A percentile compares a stretch with the other conserved stretches of the same genome.
These are phyloP conservation scores for Pneumocystis jirovecii DNA, from an alignment of 1,139 yeast species.

Conservation along the genomic window DNA sequence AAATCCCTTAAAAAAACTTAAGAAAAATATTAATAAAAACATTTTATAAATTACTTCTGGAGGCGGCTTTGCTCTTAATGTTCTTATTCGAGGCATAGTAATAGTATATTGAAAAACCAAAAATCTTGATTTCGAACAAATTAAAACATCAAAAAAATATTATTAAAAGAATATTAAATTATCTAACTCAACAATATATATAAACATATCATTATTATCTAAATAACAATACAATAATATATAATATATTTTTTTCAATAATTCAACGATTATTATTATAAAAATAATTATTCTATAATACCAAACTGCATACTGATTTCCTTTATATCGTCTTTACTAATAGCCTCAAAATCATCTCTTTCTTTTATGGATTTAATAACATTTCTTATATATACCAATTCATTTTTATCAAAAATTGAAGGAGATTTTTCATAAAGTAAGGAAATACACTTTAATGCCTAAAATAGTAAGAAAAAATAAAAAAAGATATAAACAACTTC, in stretches of 20 bases:
- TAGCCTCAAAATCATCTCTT: neutral
- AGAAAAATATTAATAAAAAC: neutral
- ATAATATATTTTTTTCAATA: neutral
- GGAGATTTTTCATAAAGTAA: neutral
- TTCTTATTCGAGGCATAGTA: slow-evolving; percentile 33
- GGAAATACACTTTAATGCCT: neutral
- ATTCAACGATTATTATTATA: neutral
- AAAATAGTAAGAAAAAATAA: neutral
- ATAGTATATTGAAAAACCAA: neutral
- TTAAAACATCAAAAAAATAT: neutral
- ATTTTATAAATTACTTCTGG: neutral
- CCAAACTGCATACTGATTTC: neutral
- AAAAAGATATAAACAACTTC: neutral
- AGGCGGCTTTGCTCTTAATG: slow-evolving; percentile 27
- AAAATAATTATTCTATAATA: neutral
- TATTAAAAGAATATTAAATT: neutral
- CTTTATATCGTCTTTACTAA: neutral
- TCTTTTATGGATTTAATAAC: neutral
- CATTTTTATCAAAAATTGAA: neutral
- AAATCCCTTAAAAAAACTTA: slow-evolving; percentile 59
- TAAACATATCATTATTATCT: neutral
- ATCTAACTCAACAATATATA: neutral
- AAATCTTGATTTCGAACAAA: neutral
- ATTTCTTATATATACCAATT: neutral
- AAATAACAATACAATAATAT: neutral